Percentiles rank a stretch among this genome's conserved stretches.
Conservation (phyloP, 768 basidiomycete species). For the Lepiota subincarnata region DNA sequence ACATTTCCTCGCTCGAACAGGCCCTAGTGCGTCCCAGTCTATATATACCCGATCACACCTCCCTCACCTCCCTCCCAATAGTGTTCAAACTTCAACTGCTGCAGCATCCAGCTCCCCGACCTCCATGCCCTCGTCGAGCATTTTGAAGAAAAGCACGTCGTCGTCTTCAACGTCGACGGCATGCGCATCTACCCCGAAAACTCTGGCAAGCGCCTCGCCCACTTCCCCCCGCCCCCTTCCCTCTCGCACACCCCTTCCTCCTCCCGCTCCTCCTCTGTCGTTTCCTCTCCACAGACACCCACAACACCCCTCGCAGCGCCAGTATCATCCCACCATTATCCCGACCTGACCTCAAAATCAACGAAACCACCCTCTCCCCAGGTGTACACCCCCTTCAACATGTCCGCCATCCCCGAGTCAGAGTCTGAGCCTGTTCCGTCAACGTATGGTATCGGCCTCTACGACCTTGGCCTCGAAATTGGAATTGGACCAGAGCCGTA, state of each 20-base stretch:
- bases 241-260: slow-evolving; percentile 15
- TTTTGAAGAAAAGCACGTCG: slow-evolving; percentile 37
- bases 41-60: slow-evolving; percentile 10
- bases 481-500: slow-evolving; percentile 6
- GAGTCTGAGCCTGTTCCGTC: too few relatives aligned
- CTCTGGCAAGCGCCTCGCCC: slow-evolving; percentile 6
- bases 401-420: background rate
- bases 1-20: slow-evolving; percentile 25
- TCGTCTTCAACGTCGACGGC: slow-evolving; percentile 22
- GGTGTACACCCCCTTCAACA: slow-evolving; percentile 9
- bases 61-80: slow-evolving; percentile 9
- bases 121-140: slow-evolving; percentile 50
- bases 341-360: background rate
- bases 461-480: background rate
- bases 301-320: slow-evolving; percentile 13
- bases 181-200: slow-evolving; percentile 28
- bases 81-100: slow-evolving; percentile 43
- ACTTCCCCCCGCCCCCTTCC: slow-evolving; percentile 12
- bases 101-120: slow-evolving; percentile 40
- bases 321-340: background rate
- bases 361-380: slow-evolving; percentile 13
- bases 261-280: slow-evolving; percentile 18
- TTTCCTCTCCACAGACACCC: slow-evolving; percentile 17
- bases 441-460: background rate
- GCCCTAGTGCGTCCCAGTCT: slow-evolving; percentile 20